Percentiles rank a stretch among this genome's conserved stretches.
Evolutionary conservation across 2,329 filamentous ascomycete genomes (phyloP).

Genomic region (Parasarocladium wereldwijsianum): DNA sequence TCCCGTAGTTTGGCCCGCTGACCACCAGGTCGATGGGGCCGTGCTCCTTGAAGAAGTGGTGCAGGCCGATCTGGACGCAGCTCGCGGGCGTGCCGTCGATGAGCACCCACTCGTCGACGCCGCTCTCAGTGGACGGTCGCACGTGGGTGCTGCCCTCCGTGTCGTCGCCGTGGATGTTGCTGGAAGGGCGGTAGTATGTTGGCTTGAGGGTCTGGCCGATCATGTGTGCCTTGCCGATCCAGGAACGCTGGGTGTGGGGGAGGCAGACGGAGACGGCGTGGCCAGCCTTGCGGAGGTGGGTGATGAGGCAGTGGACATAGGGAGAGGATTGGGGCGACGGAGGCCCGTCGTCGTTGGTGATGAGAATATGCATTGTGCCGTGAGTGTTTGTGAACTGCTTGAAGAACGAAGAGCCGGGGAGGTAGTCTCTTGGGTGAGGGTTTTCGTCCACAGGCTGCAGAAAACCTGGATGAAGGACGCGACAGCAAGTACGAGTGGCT

Average conservation of each 20-base stretch:
- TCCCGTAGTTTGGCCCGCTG: slow-evolving; percentile 69
- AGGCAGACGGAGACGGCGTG: slow-evolving; percentile 87
- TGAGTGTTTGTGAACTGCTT: not conserved
- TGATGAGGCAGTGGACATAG: slow-evolving; percentile 62
- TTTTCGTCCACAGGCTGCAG: too few relatives aligned
- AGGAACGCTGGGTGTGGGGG: slow-evolving; percentile 82
- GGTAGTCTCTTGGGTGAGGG: too few relatives aligned
- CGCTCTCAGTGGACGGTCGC: slow-evolving; percentile 34
- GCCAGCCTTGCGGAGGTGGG: slow-evolving; percentile 55
- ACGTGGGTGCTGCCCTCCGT: slow-evolving; percentile 51
- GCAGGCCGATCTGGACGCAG: slow-evolving; percentile 69
- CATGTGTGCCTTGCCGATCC: slow-evolving; percentile 97
- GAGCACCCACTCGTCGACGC: slow-evolving; percentile 64
- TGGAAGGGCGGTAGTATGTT: slow-evolving; percentile 60
- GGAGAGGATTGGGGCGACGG: slow-evolving; percentile 66
- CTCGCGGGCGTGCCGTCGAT: slow-evolving; percentile 70
- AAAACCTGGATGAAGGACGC: too few relatives aligned
- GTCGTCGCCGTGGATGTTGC: slow-evolving; percentile 23
- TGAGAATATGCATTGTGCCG: slow-evolving; percentile 43
- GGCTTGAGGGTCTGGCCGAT: slow-evolving; percentile 80
- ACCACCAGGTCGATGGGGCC: slow-evolving; percentile 64
- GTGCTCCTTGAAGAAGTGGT: slow-evolving; percentile 61
- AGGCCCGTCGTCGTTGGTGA: slow-evolving; percentile 71
- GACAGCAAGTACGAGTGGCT: too few relatives aligned
- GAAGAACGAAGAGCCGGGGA: too few relatives aligned